Conservation (phyloP, 805 yeast genomes). For the Sugiyamaella americana region DNA sequence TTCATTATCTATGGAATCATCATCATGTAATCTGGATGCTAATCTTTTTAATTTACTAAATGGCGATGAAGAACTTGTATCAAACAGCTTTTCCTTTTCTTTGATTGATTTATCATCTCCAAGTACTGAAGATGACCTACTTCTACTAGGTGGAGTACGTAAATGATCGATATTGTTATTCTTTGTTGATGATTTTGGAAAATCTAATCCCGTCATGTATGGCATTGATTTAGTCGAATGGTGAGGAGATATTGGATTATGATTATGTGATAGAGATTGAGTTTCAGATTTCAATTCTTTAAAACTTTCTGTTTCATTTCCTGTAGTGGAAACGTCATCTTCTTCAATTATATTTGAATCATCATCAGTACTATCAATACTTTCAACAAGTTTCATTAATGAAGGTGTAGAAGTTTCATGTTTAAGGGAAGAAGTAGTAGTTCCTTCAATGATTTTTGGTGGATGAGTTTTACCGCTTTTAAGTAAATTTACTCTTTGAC, state of each 20-base stretch:
- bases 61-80: slow-evolving; percentile 6
- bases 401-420: no score
- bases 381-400: no score
- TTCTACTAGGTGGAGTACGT: background rate
- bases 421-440: background rate
- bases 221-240: background rate
- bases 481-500: background rate
- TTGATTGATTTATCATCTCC: background rate
- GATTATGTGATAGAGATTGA: background rate
- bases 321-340: background rate
- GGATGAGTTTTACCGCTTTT: background rate
- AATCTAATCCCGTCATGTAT: no score
- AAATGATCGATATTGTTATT: background rate
- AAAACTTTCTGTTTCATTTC: background rate
- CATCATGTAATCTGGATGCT: background rate
- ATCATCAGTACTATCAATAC: background rate
- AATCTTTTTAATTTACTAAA: slow-evolving; percentile 7
- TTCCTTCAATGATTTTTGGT: background rate
- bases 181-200: background rate
- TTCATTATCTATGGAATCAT: background rate
- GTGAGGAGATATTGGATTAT: no score
- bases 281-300: background rate
- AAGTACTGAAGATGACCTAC: slow-evolving; percentile 5
- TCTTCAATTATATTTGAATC: background rate
- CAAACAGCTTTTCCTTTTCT: background rate